Evolutionary conservation across 176 grass and related monocot species (phyloP).

Genomic region (Musa itinerans): DNA sequence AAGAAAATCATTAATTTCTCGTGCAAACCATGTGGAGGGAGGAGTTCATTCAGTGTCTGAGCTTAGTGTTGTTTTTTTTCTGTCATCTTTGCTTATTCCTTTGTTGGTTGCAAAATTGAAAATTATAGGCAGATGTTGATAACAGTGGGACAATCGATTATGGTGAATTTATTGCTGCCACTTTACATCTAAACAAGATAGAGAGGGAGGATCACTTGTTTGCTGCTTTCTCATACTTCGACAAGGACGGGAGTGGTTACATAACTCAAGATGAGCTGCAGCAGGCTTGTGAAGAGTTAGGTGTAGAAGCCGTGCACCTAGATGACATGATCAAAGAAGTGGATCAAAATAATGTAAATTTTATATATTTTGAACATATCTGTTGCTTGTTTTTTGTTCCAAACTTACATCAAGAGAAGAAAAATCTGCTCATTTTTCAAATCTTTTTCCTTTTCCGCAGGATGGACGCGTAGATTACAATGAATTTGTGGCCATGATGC

Average conservation of each 20-base stretch:
- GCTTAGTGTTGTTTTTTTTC: background rate
- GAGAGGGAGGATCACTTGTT: conserved; percentile 86
- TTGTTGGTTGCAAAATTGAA: background rate
- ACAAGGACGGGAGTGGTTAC: conserved; percentile 93
- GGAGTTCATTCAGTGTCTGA: background rate
- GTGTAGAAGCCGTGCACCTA: conserved; percentile 48
- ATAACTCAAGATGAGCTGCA: conserved; percentile 92
- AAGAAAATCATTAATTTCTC: background rate
- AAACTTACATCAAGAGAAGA: background rate
- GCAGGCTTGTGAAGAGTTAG: conserved; percentile 79
- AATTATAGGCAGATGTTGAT: conserved; percentile 68
- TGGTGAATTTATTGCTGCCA: conserved; percentile 80
- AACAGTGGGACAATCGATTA: conserved; percentile 92
- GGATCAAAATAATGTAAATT: conserved; percentile 75
- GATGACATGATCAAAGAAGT: conserved; percentile 88
- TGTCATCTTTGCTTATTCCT: background rate
- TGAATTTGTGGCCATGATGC: conserved; percentile 97
- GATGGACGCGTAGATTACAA: conserved; percentile 91
- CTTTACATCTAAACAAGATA: conserved; percentile 88
- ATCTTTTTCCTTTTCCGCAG: conserved; percentile 23
- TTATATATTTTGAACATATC: background rate
- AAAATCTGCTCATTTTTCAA: background rate
- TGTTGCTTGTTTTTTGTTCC: background rate
- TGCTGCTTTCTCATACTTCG: conserved; percentile 86
- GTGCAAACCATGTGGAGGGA: background rate